phyloP scores from a whole-genome alignment of 257 asterid species.

The Solanum chaucha region DNA sequence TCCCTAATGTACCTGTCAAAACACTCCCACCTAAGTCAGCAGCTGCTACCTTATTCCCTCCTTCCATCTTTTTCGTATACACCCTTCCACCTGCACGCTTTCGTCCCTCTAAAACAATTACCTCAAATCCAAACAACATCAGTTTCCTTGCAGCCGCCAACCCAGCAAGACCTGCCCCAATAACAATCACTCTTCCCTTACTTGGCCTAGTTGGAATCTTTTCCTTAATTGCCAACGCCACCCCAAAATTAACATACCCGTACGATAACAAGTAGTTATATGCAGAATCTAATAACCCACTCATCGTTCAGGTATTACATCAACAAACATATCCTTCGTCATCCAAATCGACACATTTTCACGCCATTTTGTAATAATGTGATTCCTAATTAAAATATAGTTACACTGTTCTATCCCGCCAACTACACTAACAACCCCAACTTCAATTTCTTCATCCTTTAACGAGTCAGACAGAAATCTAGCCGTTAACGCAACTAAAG shows the following conservation, averaged over 20 bases:
- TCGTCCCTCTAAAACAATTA: slow-evolving; percentile 75
- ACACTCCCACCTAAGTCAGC: slow-evolving; percentile 42
- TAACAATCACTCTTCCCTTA: neutral
- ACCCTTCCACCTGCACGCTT: slow-evolving; percentile 94
- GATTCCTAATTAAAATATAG: neutral
- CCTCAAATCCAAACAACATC: slow-evolving; percentile 13
- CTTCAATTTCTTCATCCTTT: neutral
- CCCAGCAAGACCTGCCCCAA: neutral
- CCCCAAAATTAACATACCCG: neutral
- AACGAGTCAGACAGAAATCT: neutral
- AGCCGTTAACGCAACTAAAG: neutral
- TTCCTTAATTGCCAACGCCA: neutral
- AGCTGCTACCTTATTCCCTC: slow-evolving; percentile 26
- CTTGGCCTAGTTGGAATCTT: neutral
- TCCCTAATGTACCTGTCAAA: slow-evolving; percentile 16
- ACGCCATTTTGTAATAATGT: too few relatives aligned
- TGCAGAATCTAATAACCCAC: neutral
- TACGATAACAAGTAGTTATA: neutral
- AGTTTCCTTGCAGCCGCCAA: neutral
- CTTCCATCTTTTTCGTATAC: slow-evolving; percentile 57
- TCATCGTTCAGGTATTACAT: neutral
- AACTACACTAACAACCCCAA: neutral
- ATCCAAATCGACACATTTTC: neutral
- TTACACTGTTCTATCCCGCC: neutral
- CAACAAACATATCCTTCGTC: neutral